These are phyloP conservation scores for Bocquillonia castaneifolia DNA, from an alignment of 441 rosid species.

Conservation along the genomic window DNA sequence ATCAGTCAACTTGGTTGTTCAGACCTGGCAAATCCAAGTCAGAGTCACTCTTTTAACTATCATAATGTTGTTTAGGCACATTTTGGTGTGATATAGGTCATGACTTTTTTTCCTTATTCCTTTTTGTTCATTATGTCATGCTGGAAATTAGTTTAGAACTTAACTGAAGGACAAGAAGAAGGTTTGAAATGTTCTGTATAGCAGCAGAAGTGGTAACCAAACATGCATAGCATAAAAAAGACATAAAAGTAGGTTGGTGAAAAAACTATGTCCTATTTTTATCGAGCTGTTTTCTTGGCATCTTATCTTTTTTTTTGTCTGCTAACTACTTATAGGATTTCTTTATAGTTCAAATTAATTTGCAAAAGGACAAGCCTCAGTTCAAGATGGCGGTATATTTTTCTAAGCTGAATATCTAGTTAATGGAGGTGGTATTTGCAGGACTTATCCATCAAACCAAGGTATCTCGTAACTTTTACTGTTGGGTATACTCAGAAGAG, in stretches of 20 bases:
- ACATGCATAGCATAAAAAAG: background rate
- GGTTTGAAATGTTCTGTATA: slow-evolving; percentile 1
- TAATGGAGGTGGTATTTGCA: slow-evolving; percentile 39
- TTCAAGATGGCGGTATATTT: slow-evolving; percentile 10
- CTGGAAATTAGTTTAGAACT: background rate
- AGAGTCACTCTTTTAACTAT: background rate
- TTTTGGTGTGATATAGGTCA: background rate
- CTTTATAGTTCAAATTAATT: background rate
- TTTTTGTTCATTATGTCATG: background rate
- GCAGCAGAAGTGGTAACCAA: background rate
- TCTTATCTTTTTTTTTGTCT: background rate
- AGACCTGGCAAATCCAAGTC: background rate
- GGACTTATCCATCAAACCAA: slow-evolving; percentile 58
- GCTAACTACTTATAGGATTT: background rate
- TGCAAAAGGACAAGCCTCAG: background rate
- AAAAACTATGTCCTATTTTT: background rate
- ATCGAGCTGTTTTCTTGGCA: background rate
- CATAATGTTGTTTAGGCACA: background rate
- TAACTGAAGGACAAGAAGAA: slow-evolving; percentile 8
- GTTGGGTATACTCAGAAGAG: slow-evolving; percentile 71
- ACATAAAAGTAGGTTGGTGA: background rate
- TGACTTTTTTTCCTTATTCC: background rate
- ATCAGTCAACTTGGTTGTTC: background rate
- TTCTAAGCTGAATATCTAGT: slow-evolving; percentile 18
- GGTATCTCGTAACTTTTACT: slow-evolving; percentile 82